Conservation (phyloP, 116 monocot genomes). For the Thalassia testudinum region DNA sequence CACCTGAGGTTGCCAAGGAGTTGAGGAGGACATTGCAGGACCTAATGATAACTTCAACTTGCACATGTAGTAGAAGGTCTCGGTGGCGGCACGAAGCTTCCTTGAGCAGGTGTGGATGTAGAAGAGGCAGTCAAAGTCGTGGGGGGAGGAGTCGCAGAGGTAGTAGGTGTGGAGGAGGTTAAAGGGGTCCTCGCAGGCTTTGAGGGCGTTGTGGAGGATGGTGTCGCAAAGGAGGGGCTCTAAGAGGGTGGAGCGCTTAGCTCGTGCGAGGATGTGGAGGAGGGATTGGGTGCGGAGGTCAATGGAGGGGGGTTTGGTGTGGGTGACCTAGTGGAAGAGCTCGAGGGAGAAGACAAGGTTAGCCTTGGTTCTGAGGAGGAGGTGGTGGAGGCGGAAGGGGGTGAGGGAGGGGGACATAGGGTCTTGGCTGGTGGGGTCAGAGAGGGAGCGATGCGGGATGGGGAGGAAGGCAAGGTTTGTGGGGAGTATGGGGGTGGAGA, state of each 20-base stretch:
- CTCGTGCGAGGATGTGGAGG: conserved; percentile 50
- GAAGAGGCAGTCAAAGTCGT: conserved; percentile 63
- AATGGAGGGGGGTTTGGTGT: conserved; percentile 16
- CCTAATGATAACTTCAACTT: conserved; percentile 53
- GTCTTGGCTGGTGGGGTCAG: conserved; percentile 23
- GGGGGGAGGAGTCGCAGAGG: conserved; percentile 47
- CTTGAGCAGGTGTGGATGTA: conserved; percentile 41
- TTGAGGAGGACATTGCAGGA: conserved; percentile 80
- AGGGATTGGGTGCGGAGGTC: conserved; percentile 29
- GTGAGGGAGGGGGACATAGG: conserved; percentile 29
- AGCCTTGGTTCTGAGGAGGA: conserved; percentile 31
- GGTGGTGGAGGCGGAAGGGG: conserved; percentile 35
- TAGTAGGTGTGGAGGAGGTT: conserved; percentile 39
- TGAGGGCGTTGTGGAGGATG: conserved; percentile 15
- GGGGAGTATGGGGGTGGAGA: conserved; percentile 31
- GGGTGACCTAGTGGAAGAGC: conserved; percentile 27
- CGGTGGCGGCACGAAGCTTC: conserved; percentile 58
- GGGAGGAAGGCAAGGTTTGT: conserved; percentile 53
- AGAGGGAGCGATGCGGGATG: conserved; percentile 47
- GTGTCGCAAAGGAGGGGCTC: conserved; percentile 26
- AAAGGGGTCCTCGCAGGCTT: conserved; percentile 25
- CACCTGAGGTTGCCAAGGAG: conserved; percentile 34
- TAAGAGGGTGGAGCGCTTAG: conserved; percentile 24
- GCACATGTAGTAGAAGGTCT: conserved; percentile 43
- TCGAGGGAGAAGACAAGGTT: conserved; percentile 58